Percentiles rank a stretch among this genome's conserved stretches.
phyloP scores from a whole-genome alignment of 371 early-diverging fungal species.

The Mortierella sp. region DNA sequence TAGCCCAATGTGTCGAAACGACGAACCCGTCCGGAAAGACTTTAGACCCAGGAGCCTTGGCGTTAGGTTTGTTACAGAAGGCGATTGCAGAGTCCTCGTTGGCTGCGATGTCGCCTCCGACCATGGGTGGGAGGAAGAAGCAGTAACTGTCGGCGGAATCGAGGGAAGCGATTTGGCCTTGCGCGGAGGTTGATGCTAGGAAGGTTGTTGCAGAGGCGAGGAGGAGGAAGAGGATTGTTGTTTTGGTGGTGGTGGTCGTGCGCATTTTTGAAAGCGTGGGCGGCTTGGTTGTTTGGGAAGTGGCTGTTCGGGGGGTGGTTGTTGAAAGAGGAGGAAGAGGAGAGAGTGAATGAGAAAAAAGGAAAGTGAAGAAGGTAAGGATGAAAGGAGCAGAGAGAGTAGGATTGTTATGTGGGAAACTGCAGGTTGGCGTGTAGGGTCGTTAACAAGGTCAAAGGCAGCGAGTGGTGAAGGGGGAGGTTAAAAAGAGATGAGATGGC shows the following conservation, averaged over 20 bases:
- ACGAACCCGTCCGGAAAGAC: constrained; percentile 69
- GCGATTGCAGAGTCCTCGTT: constrained; percentile 69
- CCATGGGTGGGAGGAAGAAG: constrained; percentile 71
- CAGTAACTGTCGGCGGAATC: constrained; percentile 59
- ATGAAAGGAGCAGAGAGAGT: not conserved
- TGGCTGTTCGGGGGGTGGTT: not conserved
- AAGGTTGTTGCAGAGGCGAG: constrained; percentile 23
- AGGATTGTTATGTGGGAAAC: no score
- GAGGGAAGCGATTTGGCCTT: constrained; percentile 49
- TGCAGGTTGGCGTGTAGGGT: no score
- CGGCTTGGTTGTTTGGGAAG: no score
- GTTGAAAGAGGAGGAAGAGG: not conserved
- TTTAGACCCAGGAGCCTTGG: constrained; percentile 60
- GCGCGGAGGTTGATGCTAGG: constrained; percentile 38
- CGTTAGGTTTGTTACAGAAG: constrained; percentile 63
- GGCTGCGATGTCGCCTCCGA: constrained; percentile 67
- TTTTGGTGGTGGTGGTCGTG: constrained; percentile 20
- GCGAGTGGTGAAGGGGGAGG: not conserved
- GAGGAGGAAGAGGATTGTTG: constrained; percentile 30
- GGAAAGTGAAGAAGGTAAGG: not conserved
- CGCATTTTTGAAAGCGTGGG: constrained; percentile 14
- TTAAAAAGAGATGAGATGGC: no score
- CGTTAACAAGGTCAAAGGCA: no score
- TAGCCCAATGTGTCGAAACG: constrained; percentile 63
- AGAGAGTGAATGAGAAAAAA: not conserved